Evolutionary conservation across 306 rosid species (phyloP), one percentile per base, ranked within the genome.

Genomic region (Trifolium subterraneum): DNA sequence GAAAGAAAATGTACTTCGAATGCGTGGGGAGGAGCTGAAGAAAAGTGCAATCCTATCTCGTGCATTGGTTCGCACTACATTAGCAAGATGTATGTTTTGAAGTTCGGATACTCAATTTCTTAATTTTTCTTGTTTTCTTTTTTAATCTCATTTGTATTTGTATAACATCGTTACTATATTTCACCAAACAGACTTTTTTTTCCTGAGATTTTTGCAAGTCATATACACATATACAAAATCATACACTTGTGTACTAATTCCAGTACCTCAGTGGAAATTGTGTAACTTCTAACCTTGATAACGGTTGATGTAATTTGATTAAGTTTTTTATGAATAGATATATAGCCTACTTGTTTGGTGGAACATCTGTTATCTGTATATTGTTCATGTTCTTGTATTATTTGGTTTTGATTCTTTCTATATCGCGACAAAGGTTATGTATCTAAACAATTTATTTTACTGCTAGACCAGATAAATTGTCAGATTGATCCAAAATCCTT

Each of bases 31-130:
- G 68, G 79, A 82, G 76, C 86, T 87, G 33, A 68, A 72, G 77
- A 91, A 94, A 85, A 82, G 89, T 25, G 92, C 96, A 48, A 62
- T 91, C 74, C 83, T 94, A 70, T 84, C 98, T 68, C 89, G 96
- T 44, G 88, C 83, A 23, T 76, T 91, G 84, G 94, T 94, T 71
- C 96, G 96, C 69, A 89, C 98, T 18, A 88, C 98, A 42, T 75
- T 91, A 42, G 86, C 97, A 56, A 94, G 98, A 91, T 90, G 97
- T 88, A 80, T 67, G 91, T 81, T 54, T 82, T 77, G 51, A 35
- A 33, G 52, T 79, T 73, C 73, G 50, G 25, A 15, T 68, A 13
- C 39, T 19, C 6, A 9, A 12, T 64, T 15, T 39, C 72, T 56
- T 50, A 38, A 29, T 29, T 71, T 42, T 63, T 45, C 22, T 50